Base-by-base conservation (phyloP, 1,284 basidiomycete genomes). In the Cystobasidiaceae sp. region DNA sequence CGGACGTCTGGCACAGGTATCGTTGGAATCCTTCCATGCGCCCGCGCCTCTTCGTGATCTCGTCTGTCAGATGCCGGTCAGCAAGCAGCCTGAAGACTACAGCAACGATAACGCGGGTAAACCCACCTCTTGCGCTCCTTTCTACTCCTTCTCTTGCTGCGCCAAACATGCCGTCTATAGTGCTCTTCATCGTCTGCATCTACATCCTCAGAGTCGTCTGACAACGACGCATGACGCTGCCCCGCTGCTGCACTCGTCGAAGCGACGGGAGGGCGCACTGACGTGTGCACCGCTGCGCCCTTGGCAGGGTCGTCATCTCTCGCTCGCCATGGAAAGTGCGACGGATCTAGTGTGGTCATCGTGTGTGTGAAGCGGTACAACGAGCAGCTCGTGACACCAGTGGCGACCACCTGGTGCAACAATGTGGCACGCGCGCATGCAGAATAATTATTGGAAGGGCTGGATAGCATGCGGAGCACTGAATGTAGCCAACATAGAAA, bases 261-360 rank as follows among this genome's bases (percentile, higher is more conserved):
- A 9, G 46, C 61, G 33, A 45, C 25, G 11, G 51, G 41, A 13
- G 51, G 39, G 4, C 46, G 44, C 5, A 64, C 61, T 5, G 61
- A 64, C 8, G 61, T 64, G 41, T 64, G 61, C 4, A 64, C 61
- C 11, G 61, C 61, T 27, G 21, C 61, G 17, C 61, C 61, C 56
- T 39, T 64, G 8, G 51, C 32, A 25, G 61, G 52, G 33, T 64
- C 61, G n/a, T 41, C 46, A 11, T 49, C 51, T 39, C 33, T 27
- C n/a, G 61, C 51, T 33, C 41, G 25, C 61, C 61, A 64, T n/a
- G 61, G 61, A 25, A 64, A 56, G 32, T 64, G 61, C 0, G 61
- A 64, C 17, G 61, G 61, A 49, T 64, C 61, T 19, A 64, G 27
- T 8, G 61, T 64, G 5, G 61, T 64, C 61, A 64, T 64, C 17